Evolutionary conservation across 2,329 filamentous ascomycete species (phyloP), one percentile per base, ranked within the genome.

Genomic region (Colletotrichum horii): DNA sequence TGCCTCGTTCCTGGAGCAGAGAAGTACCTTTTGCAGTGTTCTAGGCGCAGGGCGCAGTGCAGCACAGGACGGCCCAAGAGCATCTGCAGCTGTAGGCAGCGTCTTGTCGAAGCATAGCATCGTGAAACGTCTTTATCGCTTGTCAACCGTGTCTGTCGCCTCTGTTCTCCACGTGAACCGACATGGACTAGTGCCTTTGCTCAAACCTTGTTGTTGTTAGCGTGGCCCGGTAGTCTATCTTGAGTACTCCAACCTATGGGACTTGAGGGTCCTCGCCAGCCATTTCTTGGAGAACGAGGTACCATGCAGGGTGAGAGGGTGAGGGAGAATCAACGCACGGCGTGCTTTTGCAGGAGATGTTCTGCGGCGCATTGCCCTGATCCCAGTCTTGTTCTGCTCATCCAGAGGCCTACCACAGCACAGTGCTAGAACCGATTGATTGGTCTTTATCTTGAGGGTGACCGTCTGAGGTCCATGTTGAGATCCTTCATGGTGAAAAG

Each of bases 71-170:
- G 58, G 74, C 66, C 74, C 65, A 74, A 76, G 74, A 76, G 61
- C 70, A 52, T 38, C 60, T 74, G 74, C 74, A 66, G 9, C 36
- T 34, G 56, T 34, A 52, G 70, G 26, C 22, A 28, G 58, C 19
- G 19, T 58, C 38, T 64, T 22, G 65, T 67, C 64, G 74, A 76
- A 65, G 65, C 70, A 76, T 69, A 52, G 7, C 58, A 76, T 73
- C 74, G 70, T 76, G 74, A 76, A 76, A 76, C 74, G 65, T 48
- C 43, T 64, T 48, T 58, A 64, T 69, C 68, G 48, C 56, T 48
- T 74, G 70, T 69, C 74, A 76, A 24, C 70, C 58, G 70, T 68
- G 56, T 58, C 34, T 68, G 43, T 34, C 58, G 65, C 70, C 74
- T 65, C 64, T 69, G 8, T 28, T 52, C 34, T 68, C 74, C 74